phyloP scores from a whole-genome alignment of 257 asterid genomes.

The Agastache rugosa region DNA sequence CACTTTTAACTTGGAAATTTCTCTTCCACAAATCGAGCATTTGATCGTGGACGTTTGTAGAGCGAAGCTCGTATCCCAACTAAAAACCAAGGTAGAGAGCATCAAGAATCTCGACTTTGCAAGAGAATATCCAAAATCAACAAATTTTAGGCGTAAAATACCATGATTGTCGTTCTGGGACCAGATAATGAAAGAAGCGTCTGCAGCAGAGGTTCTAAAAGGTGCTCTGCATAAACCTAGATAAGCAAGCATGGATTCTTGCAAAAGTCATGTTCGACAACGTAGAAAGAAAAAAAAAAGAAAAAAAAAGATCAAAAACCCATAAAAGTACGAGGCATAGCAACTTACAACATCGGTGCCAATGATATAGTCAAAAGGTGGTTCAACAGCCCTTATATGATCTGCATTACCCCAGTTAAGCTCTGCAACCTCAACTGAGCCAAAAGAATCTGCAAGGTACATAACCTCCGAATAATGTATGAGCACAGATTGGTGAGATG shows the following conservation, averaged over 20 bases:
- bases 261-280: conserved; percentile 15
- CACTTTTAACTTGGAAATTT: conserved; percentile 72
- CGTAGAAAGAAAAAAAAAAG: not conserved
- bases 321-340: not conserved
- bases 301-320: not conserved
- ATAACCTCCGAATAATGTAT: conserved; percentile 9
- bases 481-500: not conserved
- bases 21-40: conserved; percentile 89
- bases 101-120: conserved; percentile 27
- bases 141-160: conserved; percentile 39
- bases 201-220: conserved; percentile 88
- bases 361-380: conserved; percentile 92
- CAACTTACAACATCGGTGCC: conserved; percentile 96
- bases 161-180: conserved; percentile 86
- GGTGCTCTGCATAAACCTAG: conserved; percentile 97
- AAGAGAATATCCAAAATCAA: not conserved
- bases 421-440: conserved; percentile 82
- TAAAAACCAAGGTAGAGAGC: conserved; percentile 41
- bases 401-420: conserved; percentile 86
- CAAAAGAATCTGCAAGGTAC: conserved; percentile 71
- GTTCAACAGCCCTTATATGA: conserved; percentile 82
- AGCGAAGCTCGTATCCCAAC: conserved; percentile 96
- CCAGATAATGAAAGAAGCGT: conserved; percentile 83
- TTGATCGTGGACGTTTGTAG: conserved; percentile 86
- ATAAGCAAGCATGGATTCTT: conserved; percentile 13